Percentiles rank a stretch among this genome's conserved stretches.
These are phyloP conservation scores for Camellia japonica DNA, from an alignment of 148 eudicot genomes.

Conservation along the genomic window DNA sequence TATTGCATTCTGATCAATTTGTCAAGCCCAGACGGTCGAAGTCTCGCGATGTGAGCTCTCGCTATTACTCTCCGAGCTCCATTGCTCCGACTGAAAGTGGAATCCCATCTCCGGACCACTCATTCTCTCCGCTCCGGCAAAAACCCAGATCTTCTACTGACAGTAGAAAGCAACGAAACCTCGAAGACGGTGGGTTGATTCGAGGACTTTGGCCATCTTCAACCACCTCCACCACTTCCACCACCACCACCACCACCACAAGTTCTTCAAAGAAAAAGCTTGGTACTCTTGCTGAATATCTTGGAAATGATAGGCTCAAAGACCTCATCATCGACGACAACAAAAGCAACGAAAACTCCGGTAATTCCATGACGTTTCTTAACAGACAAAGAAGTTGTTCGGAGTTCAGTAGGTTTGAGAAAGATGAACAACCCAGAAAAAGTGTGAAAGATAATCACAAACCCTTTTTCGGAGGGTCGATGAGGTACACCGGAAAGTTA, in stretches of 20 bases:
- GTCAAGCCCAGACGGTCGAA: constrained; percentile 27
- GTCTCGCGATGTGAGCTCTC: constrained; percentile 45
- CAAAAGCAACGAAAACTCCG: not conserved
- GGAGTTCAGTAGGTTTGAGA: constrained; percentile 33
- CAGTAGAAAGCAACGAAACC: constrained; percentile 22
- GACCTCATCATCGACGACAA: constrained; percentile 2
- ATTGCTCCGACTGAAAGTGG: not conserved
- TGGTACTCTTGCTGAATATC: constrained; percentile 28
- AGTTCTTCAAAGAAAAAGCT: constrained; percentile 4
- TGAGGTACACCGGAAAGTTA: constrained; percentile 41
- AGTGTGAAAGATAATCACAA: constrained; percentile 40
- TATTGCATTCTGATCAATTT: constrained; percentile 11
- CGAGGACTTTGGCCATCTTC: constrained; percentile 41
- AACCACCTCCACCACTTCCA: constrained; percentile 1
- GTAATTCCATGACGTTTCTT: constrained; percentile 8
- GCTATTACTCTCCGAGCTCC: constrained; percentile 25
- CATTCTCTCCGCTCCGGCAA: constrained; percentile 17
- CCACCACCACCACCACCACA: not conserved
- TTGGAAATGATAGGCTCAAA: constrained; percentile 23
- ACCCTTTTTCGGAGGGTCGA: constrained; percentile 44
- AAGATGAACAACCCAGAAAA: not conserved
- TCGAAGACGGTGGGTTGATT: constrained; percentile 24
- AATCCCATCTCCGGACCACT: constrained; percentile 13
- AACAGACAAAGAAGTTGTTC: constrained; percentile 33
- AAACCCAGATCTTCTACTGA: constrained; percentile 21